phyloP scores from a whole-genome alignment of 78 protist species.

The Dictyostelium intermedium region DNA sequence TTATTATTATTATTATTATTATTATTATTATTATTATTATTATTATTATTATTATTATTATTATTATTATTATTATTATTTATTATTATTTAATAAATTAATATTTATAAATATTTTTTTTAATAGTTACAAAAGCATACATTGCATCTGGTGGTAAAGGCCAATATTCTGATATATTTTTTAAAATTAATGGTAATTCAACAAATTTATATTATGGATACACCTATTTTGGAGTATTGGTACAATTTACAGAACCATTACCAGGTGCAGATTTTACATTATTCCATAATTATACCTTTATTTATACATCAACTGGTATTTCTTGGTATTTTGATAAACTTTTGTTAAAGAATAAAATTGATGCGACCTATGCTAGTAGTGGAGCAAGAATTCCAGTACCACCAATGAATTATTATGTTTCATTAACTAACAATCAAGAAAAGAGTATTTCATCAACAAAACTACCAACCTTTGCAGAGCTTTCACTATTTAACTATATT shows the following conservation, averaged over 20 bases:
- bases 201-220: neutral
- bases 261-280: conserved; percentile 1
- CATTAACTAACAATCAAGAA: neutral
- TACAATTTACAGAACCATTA: neutral
- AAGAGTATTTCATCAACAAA: neutral
- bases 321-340: conserved; percentile 10
- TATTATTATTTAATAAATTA: neutral
- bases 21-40: no score
- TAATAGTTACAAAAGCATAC: conserved; percentile 6
- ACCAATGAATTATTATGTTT: conserved; percentile 13
- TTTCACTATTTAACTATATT: neutral
- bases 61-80: neutral
- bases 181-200: conserved; percentile 1
- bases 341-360: conserved; percentile 7
- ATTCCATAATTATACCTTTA: neutral
- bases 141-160: neutral
- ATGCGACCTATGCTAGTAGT: neutral
- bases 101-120: neutral
- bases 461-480: neutral
- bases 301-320: neutral
- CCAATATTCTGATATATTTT: neutral
- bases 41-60: neutral
- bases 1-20: no score
- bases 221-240: neutral
- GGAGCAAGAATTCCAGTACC: conserved; percentile 1